A percentile compares a stretch with the other conserved stretches of the same genome.
Conservation (phyloP, 345 rosid genomes). For the Clausena lansium region DNA sequence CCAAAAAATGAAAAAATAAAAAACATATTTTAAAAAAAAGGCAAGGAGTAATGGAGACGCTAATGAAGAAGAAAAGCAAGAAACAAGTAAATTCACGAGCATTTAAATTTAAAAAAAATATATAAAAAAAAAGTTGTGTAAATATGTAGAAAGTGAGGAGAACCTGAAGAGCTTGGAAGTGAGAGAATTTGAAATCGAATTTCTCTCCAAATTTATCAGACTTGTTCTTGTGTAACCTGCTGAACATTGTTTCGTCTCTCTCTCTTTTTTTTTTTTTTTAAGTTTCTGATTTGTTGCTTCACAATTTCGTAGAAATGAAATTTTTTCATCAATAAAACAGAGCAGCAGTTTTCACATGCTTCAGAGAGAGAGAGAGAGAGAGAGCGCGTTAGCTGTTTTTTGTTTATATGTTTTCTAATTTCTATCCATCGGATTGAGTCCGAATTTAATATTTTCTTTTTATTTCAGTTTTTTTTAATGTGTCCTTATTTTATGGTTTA, state of each 20-base stretch:
- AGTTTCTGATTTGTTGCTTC: background rate
- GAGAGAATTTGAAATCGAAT: slow-evolving; percentile 52
- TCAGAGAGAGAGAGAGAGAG: slow-evolving; percentile 1
- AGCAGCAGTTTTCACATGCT: slow-evolving; percentile 16
- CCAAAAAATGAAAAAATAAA: too few species aligned
- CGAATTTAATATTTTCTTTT: background rate
- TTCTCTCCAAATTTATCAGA: slow-evolving; percentile 41
- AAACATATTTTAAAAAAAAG: background rate
- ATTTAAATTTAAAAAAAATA: background rate
- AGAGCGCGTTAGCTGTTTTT: slow-evolving; percentile 23
- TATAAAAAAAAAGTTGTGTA: background rate
- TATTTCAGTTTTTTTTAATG: background rate
- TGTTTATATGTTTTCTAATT: slow-evolving; percentile 6
- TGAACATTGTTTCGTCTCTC: slow-evolving; percentile 40
- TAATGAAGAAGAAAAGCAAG: background rate
- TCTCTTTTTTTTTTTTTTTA: background rate
- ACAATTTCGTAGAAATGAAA: background rate
- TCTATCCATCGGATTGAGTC: background rate
- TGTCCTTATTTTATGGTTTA: background rate
- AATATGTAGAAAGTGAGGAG: background rate
- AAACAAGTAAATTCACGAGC: background rate
- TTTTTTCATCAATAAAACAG: background rate
- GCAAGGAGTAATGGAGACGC: background rate
- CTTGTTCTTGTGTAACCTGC: slow-evolving; percentile 45
- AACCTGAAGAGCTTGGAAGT: slow-evolving; percentile 56